Evolutionary conservation across 768 basidiomycete genomes (phyloP).

Genomic region (Termitomyces sp.): DNA sequence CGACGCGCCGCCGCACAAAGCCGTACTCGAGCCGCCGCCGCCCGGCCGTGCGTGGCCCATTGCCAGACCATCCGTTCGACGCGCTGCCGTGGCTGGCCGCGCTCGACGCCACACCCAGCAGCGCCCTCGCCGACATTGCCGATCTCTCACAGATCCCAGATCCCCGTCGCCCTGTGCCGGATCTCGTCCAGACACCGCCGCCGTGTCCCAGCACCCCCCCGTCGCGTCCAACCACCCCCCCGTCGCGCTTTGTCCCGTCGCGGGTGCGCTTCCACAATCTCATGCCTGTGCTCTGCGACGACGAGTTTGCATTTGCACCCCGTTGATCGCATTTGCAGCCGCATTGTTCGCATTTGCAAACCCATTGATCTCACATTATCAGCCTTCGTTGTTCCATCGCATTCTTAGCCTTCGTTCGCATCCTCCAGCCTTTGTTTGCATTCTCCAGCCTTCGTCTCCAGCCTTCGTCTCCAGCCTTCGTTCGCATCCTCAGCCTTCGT

Average conservation of each 20-base stretch:
- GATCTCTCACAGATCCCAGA: conserved; percentile 61
- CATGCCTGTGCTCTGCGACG: conserved; percentile 54
- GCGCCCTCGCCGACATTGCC: conserved; percentile 54
- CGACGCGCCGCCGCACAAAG: conserved; percentile 31
- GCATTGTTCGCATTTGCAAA: no score
- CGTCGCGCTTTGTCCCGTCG: no score
- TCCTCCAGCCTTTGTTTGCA: no score
- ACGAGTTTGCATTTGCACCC: neutral
- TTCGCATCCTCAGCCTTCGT: neutral
- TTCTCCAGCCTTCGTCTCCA: no score
- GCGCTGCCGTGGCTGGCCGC: conserved; percentile 66
- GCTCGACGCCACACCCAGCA: conserved; percentile 44
- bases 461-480: no score
- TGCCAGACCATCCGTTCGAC: conserved; percentile 45
- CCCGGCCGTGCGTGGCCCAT: conserved; percentile 7
- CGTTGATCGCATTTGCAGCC: no score
- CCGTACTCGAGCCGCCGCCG: conserved; percentile 3
- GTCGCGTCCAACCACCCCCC: neutral
- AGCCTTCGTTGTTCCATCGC: no score
- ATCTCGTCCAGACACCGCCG: conserved; percentile 24
- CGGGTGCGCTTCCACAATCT: conserved; percentile 53
- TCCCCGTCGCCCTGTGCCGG: conserved; percentile 39
- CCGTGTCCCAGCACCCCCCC: conserved; percentile 10
- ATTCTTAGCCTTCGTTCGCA: no score
- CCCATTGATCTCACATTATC: no score